phyloP scores from a whole-genome alignment of 768 basidiomycete genomes.

The Sarcodon sp. region DNA sequence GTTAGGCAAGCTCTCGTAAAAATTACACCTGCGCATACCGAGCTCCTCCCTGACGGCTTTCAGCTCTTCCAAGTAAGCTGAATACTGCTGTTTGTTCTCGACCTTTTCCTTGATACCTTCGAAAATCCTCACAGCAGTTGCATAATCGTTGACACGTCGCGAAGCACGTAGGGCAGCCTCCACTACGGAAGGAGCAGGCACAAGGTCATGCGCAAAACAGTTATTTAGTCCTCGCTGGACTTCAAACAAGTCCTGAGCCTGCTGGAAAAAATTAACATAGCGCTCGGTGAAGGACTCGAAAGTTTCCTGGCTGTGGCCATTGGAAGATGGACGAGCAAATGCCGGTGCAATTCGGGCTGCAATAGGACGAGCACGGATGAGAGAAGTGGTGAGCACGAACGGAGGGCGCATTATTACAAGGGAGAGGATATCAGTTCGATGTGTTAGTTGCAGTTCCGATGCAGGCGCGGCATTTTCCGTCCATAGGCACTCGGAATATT shows the following conservation, averaged over 20 bases:
- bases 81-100: slow-evolving; percentile 92
- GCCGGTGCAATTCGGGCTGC: slow-evolving; percentile 25
- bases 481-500: no score
- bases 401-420: slow-evolving; percentile 2
- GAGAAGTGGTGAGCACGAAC: slow-evolving; percentile 32
- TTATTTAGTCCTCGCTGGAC: slow-evolving; percentile 98
- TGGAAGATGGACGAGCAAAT: slow-evolving; percentile 36
- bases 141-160: slow-evolving; percentile 90
- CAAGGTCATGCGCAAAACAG: slow-evolving; percentile 98
- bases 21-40: slow-evolving; percentile 30
- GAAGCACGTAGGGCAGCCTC: slow-evolving; percentile 83
- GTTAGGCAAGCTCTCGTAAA: slow-evolving; percentile 1
- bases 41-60: slow-evolving; percentile 84
- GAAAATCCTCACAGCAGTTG: slow-evolving; percentile 91
- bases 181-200: slow-evolving; percentile 71
- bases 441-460: no score
- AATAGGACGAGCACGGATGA: slow-evolving; percentile 50
- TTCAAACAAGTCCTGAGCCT: slow-evolving; percentile 93
- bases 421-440: no score
- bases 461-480: no score
- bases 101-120: slow-evolving; percentile 97
- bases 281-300: slow-evolving; percentile 92
- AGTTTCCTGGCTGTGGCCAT: slow-evolving; percentile 74
- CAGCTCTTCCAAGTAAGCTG: slow-evolving; percentile 86
- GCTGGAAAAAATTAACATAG: slow-evolving; percentile 88